Evolutionary conservation across 306 rosid genomes (phyloP), one percentile per base, ranked within the genome.

Genomic region (Rubus parviflorus): DNA sequence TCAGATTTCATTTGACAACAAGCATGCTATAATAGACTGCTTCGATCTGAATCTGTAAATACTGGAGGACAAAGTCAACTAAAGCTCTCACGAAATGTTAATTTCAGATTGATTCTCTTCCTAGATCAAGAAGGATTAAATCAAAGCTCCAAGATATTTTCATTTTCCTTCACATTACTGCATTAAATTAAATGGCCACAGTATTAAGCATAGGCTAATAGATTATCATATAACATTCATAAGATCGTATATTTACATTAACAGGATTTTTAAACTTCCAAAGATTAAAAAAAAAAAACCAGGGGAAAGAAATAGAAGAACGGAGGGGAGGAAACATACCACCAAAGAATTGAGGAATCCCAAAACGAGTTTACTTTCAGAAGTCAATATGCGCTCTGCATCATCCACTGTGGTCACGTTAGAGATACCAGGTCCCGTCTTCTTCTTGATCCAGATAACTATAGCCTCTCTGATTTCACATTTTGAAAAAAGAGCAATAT

Each of bases 371-470:
- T 85, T 96, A 75, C 80, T 83, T 76, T 93, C 96, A 37, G 96
- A 83, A 73, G 82, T 68, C 91, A 91, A 83, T 38, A 92, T 83
- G 51, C 88, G 78, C 48, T 91, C 86, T 19, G 97, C 98, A 10
- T 93, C 97, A 8, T 93, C 97, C 80, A 91, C 70, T 15, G 93
- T 82, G 57, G 99, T 96, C 74, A 96, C 45, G 64, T 96, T 96
- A 85, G 82, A 17, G 5, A 96, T 57, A 75, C 94, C 99, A 79
- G 99, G 98, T 56, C 99, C 99, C 5, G 52, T 88, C 87, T 96
- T 96, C 93, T 96, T 96, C 96, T 85, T 96, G 65, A 96, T 96
- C 98, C 98, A 96, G 30, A 88, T 77, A 62, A 96, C 94, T 12
- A 96, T 92, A 45, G 88, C 94, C 74, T 96, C 96, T 73, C 99